Evolutionary conservation across 208 protist species (phyloP), one percentile per base, ranked within the genome.

Genomic region (Leishmania guyanensis): DNA sequence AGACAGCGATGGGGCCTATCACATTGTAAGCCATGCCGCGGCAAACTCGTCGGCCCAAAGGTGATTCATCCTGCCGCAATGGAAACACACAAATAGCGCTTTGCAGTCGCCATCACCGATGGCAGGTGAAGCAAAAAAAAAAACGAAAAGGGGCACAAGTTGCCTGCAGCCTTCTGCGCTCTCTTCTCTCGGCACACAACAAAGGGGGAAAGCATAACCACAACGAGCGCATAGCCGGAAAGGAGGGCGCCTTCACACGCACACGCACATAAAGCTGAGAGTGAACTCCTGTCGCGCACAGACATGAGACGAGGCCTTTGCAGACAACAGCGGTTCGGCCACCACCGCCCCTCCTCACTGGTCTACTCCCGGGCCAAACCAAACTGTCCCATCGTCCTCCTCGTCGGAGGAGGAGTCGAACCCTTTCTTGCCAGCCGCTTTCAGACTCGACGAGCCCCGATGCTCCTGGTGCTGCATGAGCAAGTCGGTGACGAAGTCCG

Each of bases 391-490:
- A 53, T 73, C 69, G 14, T 82, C 73, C 14, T 80, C 82, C 6
- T 86, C 82, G 50, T 86, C 78, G 50, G 79, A 78, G 0, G 82
- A 86, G 5, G 82, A 86, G 50, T 86, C 78, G 39, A 72, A 86
- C 6, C 56, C 64, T 43, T 69, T 86, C 68, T 79, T 76, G 20
- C 43, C 74, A 5, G 73, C 12, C 16, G 74, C 51, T 26, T 53
- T 26, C 2, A 68, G 64, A 50, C 39, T 80, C 56, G 82, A 64
- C 43, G 12, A 36, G 5, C 17, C 62, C 9, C 68, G 70, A 36
- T 71, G 69, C 81, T 81, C 78, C 78, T 79, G 78, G 53, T 86
- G 78, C 71, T 82, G 81, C 6, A 64, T 74, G 2, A 86, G 46
- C 78, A 83, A 43, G 51, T 83, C 78, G 0, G 79, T 16, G 10